phyloP scores from a whole-genome alignment of 1,284 basidiomycete species.

The Cutaneotrichosporon dermatis region DNA sequence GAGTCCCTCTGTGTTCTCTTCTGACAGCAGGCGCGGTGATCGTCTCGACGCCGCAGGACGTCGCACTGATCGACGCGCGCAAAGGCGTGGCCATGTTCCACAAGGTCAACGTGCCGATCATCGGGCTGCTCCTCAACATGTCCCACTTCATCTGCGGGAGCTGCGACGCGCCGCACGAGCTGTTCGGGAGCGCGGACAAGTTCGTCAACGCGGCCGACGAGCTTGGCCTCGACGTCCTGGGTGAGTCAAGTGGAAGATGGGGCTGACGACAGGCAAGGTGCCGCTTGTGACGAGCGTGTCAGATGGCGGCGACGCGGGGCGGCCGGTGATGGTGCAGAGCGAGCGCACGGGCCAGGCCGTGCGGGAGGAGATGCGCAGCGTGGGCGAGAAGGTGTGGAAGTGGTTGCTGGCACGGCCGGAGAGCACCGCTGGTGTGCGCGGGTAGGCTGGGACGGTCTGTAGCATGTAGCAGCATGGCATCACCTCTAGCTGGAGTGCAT shows the following conservation, averaged over 20 bases:
- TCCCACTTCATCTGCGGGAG: conserved; percentile 75
- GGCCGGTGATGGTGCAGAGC: conserved; percentile 51
- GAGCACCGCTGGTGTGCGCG: conserved; percentile 9
- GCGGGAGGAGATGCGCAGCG: conserved; percentile 32
- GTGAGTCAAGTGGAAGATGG: too few relatives aligned
- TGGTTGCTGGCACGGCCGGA: conserved; percentile 25
- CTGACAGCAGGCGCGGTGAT: conserved; percentile 68
- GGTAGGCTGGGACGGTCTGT: conserved; percentile 1
- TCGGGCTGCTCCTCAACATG: conserved; percentile 86
- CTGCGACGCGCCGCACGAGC: conserved; percentile 62
- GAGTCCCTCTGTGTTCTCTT: conserved; percentile 9
- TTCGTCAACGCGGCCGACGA: conserved; percentile 64
- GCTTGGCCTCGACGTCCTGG: conserved; percentile 65
- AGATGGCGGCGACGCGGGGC: conserved; percentile 67
- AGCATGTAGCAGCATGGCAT: neutral
- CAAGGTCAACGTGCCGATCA: conserved; percentile 82
- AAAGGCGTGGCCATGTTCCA: conserved; percentile 92
- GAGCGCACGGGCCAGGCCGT: conserved; percentile 35
- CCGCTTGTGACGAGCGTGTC: conserved; percentile 78
- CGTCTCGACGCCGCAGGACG: conserved; percentile 93
- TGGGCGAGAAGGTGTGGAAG: conserved; percentile 40
- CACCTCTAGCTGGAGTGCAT: too few relatives aligned
- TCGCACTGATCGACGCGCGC: conserved; percentile 84
- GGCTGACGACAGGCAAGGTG: conserved; percentile 54
- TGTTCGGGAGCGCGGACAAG: conserved; percentile 69